Evolutionary conservation across 148 eudicot genomes (phyloP).

Genomic region (Dysphania ambrosioides): DNA sequence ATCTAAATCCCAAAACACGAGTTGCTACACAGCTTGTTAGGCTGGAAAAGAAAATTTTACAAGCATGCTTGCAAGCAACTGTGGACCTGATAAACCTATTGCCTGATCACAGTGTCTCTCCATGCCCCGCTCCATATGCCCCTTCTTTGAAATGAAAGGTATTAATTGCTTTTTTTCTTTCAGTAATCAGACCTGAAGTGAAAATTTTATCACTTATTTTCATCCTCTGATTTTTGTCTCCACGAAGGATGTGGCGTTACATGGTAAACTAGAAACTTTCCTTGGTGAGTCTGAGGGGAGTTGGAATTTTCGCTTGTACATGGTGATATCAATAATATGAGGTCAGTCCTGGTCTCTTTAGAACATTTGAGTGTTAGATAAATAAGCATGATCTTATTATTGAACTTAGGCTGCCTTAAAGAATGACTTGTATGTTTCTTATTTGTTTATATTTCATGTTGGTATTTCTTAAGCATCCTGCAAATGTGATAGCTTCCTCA

Average conservation of each 20-base stretch:
- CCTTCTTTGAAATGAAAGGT: slow-evolving; percentile 67
- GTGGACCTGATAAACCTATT: slow-evolving; percentile 58
- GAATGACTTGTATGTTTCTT: not conserved
- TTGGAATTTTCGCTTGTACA: slow-evolving; percentile 18
- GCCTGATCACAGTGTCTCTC: slow-evolving; percentile 81
- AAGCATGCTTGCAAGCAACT: slow-evolving; percentile 69
- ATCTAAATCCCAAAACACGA: slow-evolving; percentile 72
- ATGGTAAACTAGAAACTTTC: not conserved
- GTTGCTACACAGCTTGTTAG: slow-evolving; percentile 93
- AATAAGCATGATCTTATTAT: not conserved
- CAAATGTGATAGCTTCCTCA: not conserved
- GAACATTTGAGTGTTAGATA: not conserved
- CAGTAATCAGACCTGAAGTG: not conserved
- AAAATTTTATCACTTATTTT: not conserved
- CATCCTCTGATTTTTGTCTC: not conserved
- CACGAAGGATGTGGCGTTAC: slow-evolving; percentile 1
- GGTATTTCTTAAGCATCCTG: not conserved
- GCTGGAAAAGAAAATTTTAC: slow-evolving; percentile 85
- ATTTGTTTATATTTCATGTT: not conserved
- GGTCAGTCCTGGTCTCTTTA: slow-evolving; percentile 14
- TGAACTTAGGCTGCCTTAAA: not conserved
- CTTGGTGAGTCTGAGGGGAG: slow-evolving; percentile 7
- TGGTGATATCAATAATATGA: slow-evolving; percentile 14
- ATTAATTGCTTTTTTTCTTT: slow-evolving; percentile 11
- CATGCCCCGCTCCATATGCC: slow-evolving; percentile 94